These are phyloP conservation scores for Silene latifolia DNA, from an alignment of 148 eudicot species.

Conservation along the genomic window DNA sequence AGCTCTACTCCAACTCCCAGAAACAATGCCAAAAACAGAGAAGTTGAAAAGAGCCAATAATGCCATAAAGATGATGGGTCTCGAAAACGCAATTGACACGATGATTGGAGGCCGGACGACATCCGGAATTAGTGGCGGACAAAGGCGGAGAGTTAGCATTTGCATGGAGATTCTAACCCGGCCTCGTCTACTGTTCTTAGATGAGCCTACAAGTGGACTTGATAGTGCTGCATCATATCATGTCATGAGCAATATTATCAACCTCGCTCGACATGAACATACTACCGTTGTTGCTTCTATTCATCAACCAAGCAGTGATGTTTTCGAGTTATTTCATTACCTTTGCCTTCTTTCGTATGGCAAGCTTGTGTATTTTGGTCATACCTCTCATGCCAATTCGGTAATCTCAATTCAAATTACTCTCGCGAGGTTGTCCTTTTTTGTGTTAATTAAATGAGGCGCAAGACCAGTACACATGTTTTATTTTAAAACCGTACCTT, in stretches of 20 bases:
- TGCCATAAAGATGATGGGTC: slow-evolving; percentile 57
- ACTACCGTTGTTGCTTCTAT: slow-evolving; percentile 49
- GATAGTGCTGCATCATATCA: slow-evolving; percentile 68
- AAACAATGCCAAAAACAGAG: slow-evolving; percentile 38
- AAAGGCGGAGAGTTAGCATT: slow-evolving; percentile 70
- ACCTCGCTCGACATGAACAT: slow-evolving; percentile 26
- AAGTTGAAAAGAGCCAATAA: slow-evolving; percentile 46
- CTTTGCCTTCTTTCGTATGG: slow-evolving; percentile 65
- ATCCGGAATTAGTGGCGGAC: slow-evolving; percentile 60
- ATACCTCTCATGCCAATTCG: slow-evolving; percentile 15
- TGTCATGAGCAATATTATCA: slow-evolving; percentile 43
- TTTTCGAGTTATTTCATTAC: slow-evolving; percentile 46
- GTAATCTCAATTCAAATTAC: background rate
- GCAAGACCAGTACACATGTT: no score
- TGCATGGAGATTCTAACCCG: slow-evolving; percentile 54
- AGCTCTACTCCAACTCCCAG: slow-evolving; percentile 56
- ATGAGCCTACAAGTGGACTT: slow-evolving; percentile 76
- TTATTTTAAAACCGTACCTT: no score
- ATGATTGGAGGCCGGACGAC: slow-evolving; percentile 58
- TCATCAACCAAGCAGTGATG: slow-evolving; percentile 69
- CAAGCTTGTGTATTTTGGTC: slow-evolving; percentile 56
- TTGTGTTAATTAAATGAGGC: no score
- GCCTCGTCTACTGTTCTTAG: slow-evolving; percentile 56
- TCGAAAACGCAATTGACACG: slow-evolving; percentile 43
- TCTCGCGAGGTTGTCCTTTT: no score